A percentile compares a stretch with the other conserved stretches of the same genome.
These are phyloP conservation scores for Delphinella strobiligena DNA, from an alignment of 2,329 filamentous ascomycete species.

Conservation along the genomic window DNA sequence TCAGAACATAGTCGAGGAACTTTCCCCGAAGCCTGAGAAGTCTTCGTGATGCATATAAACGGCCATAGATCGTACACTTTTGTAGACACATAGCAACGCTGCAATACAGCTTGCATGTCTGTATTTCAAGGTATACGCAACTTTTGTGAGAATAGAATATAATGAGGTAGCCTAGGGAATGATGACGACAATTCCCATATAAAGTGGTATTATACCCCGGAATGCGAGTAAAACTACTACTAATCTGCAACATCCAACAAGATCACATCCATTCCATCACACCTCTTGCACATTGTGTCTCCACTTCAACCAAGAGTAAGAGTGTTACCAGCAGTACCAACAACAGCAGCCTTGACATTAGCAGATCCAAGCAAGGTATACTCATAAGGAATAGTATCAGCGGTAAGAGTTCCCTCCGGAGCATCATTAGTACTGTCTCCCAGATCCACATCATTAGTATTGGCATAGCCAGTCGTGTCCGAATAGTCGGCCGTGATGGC, in stretches of 20 bases:
- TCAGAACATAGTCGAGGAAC: conserved; percentile 48
- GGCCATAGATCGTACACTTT: not conserved
- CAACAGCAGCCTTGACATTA: conserved; percentile 26
- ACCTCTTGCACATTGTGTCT: too few relatives aligned
- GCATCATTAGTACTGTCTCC: conserved; percentile 23
- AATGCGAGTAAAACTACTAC: too few relatives aligned
- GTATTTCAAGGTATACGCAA: too few relatives aligned
- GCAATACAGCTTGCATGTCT: too few relatives aligned
- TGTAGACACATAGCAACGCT: not conserved
- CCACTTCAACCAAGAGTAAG: conserved; percentile 21
- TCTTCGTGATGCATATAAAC: not conserved
- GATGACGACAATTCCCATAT: too few relatives aligned
- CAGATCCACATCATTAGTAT: conserved; percentile 27
- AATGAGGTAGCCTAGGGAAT: too few relatives aligned
- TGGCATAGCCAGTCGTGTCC: conserved; percentile 24
- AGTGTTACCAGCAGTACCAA: conserved; percentile 27
- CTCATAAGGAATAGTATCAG: conserved; percentile 19
- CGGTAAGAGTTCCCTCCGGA: conserved; percentile 20
- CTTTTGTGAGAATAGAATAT: too few relatives aligned
- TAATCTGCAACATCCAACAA: too few relatives aligned
- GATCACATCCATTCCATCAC: too few relatives aligned
- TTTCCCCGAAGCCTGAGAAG: conserved; percentile 29
- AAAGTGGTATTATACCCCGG: too few relatives aligned
- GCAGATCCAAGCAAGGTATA: conserved; percentile 21
- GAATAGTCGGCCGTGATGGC: conserved; percentile 22